Percentiles rank a stretch among this genome's conserved stretches.
phyloP scores from a whole-genome alignment of 2,329 filamentous ascomycete species.

The Neofusicoccum laricinum region DNA sequence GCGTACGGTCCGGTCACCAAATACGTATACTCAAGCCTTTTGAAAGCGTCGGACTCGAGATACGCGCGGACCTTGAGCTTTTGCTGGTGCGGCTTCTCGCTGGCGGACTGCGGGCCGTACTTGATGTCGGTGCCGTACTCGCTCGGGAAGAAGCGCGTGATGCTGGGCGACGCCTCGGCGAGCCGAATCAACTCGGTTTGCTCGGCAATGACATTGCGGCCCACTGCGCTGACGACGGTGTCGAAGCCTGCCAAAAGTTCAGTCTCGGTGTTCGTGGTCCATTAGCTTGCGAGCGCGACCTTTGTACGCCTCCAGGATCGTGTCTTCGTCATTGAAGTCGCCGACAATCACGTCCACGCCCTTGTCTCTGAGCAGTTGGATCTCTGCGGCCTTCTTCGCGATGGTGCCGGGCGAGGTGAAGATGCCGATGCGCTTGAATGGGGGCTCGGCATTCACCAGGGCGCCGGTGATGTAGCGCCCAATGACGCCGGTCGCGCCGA shows the following conservation, averaged over 20 bases:
- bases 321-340: slow-evolving; percentile 50
- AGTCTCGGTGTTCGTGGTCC: not conserved
- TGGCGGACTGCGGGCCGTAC: slow-evolving; percentile 56
- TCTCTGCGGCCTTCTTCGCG: slow-evolving; percentile 48
- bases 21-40: slow-evolving; percentile 58
- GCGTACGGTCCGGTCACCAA: slow-evolving; percentile 69
- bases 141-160: slow-evolving; percentile 65
- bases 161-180: slow-evolving; percentile 52
- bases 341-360: slow-evolving; percentile 57
- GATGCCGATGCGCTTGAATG: slow-evolving; percentile 52
- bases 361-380: slow-evolving; percentile 46
- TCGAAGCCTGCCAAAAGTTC: slow-evolving; percentile 48
- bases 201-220: slow-evolving; percentile 58
- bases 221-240: slow-evolving; percentile 64
- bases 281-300: slow-evolving; percentile 27
- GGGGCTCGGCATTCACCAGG: slow-evolving; percentile 44
- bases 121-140: slow-evolving; percentile 67
- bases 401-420: slow-evolving; percentile 55
- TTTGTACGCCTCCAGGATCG: slow-evolving; percentile 56
- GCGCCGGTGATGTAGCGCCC: slow-evolving; percentile 51
- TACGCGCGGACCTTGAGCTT: slow-evolving; percentile 66
- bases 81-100: slow-evolving; percentile 65
- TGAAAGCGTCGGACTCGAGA: slow-evolving; percentile 34
- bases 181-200: slow-evolving; percentile 62
- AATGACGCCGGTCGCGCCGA: slow-evolving; percentile 54